Conservation (phyloP, 306 rosid genomes). For the Trifolium pratense region DNA sequence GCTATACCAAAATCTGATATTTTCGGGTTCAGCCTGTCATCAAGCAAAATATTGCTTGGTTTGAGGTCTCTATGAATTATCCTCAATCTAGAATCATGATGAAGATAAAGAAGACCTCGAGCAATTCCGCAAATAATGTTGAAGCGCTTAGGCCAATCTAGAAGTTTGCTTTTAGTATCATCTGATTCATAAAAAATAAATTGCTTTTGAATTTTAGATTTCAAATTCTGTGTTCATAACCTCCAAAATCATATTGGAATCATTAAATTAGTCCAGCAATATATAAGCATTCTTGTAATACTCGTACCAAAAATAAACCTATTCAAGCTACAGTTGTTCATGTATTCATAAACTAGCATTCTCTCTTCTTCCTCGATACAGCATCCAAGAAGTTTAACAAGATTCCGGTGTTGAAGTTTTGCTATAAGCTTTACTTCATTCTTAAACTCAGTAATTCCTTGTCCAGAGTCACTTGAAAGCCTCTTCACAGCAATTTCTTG, state of each 20-base stretch:
- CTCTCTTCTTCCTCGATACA: conserved; percentile 38
- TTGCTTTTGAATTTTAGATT: neutral
- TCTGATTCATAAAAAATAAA: neutral
- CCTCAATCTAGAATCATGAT: conserved; percentile 35
- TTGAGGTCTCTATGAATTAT: conserved; percentile 65
- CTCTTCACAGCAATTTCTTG: conserved; percentile 55
- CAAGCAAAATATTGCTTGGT: conserved; percentile 56
- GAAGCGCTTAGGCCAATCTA: conserved; percentile 17
- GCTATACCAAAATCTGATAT: conserved; percentile 64
- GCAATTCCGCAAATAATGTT: conserved; percentile 35
- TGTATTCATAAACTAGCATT: conserved; percentile 43
- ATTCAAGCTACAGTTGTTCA: conserved; percentile 45
- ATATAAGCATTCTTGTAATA: neutral
- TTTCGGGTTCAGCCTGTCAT: conserved; percentile 52
- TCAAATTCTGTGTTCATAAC: neutral
- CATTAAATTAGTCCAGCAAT: too few species aligned
- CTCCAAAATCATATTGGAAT: neutral
- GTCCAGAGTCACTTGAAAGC: conserved; percentile 51
- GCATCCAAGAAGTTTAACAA: conserved; percentile 54
- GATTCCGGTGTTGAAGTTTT: conserved; percentile 57
- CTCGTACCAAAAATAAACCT: conserved; percentile 47
- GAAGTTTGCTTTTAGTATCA: neutral
- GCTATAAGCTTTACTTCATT: conserved; percentile 51
- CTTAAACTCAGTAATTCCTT: conserved; percentile 49
- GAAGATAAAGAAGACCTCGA: conserved; percentile 38